Evolutionary conservation across 164 flowering plant genomes (phyloP), one percentile per base, ranked within the genome.

Genomic region (Vitis amurensis): DNA sequence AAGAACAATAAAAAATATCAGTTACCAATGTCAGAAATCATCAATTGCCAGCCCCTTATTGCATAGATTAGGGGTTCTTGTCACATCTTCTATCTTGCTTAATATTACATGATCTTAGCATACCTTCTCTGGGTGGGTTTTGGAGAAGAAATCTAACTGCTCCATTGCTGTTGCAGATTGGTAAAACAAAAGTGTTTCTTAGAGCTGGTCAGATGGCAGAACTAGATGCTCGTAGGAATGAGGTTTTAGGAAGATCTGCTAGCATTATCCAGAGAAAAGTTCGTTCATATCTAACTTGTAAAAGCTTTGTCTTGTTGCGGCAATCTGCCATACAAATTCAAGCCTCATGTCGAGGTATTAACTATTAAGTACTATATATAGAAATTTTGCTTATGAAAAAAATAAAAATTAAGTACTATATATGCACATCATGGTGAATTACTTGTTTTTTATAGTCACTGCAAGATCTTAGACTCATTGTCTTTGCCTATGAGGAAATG

Each of bases 121-220:
- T 4, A 19, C 56, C 16, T 10, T 5, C 19, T 3, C 14, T 50
- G 27, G 30, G 7, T 11, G 10, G 6, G 14, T 57, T 61, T 4
- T 52, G 19, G 55, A 19, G 67, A 55, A 53, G 16, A 12, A 63
- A 23, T 13, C 27, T 66, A 55, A 66, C 30, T 68, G 50, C 63
- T 70, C 2, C 15, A n/a, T 13, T 68, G 62, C 16, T 69, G 12
- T 76, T 80, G 65, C 83, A 89, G 93, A 76, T 89, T 75, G 93
- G 93, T 66, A 87, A 87, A 73, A 85, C 85, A 27, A 88, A 88
- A 78, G 89, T 88, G 50, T 88, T 88, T 77, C 88, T 88, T 1
- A 81, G 92, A 77, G 92, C 90, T 5, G 92, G 92, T 65, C 92
- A 88, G 64, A 87, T 88, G 90, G 92, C 90, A 69, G 92, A 88